Conservation (phyloP, 139 green algal genomes). For the Tetradesmus lagerheimii region DNA sequence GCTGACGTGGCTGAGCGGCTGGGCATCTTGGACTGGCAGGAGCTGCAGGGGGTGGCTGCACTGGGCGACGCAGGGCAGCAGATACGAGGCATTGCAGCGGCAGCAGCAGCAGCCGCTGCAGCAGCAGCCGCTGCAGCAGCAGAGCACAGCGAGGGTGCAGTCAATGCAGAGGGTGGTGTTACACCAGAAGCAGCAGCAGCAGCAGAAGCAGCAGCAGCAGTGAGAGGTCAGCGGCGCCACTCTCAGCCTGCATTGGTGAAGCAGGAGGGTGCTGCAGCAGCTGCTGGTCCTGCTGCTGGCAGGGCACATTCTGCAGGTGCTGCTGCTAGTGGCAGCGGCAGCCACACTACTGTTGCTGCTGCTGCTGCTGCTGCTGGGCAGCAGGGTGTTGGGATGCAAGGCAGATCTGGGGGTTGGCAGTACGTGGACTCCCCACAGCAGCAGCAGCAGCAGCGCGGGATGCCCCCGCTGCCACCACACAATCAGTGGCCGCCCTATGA, state of each 20-base stretch:
- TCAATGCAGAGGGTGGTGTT: not conserved
- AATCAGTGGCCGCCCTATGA: not conserved
- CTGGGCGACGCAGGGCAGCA: not conserved
- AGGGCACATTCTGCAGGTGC: not conserved
- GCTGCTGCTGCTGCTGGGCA: not conserved
- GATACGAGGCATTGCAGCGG: not conserved
- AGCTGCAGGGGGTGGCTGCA: not conserved
- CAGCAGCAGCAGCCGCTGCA: not conserved
- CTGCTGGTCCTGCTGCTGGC: not conserved
- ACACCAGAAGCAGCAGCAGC: not conserved
- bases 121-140: not conserved
- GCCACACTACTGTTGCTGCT: not conserved
- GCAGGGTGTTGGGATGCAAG: not conserved
- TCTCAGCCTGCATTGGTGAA: not conserved
- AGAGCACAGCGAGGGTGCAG: not conserved
- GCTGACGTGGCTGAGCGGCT: conserved; percentile 24
- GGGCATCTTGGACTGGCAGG: conserved; percentile 3
- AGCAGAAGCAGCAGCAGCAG: not conserved
- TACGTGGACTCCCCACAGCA: not conserved
- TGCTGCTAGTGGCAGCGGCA: not conserved
- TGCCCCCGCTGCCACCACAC: not conserved
- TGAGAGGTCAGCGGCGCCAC: not conserved
- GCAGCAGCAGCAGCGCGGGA: not conserved
- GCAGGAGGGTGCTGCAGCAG: not conserved
- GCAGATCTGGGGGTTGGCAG: not conserved